phyloP scores from a whole-genome alignment of 345 rosid genomes.

The Aegle marmelos region DNA sequence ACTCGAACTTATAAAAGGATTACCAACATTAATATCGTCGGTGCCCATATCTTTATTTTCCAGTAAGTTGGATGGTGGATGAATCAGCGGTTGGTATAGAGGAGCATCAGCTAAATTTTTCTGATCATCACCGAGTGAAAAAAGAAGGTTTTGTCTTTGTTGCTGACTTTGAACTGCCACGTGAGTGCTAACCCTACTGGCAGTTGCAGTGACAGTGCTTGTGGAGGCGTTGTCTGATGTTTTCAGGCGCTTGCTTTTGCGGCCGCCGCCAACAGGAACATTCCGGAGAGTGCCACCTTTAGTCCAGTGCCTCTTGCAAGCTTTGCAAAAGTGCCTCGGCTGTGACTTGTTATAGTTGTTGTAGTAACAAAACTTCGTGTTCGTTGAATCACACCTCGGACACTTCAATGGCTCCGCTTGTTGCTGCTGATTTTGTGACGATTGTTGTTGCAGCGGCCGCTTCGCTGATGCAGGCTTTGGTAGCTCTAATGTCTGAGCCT shows the following conservation, averaged over 20 bases:
- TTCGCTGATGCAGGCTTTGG: slow-evolving; percentile 29
- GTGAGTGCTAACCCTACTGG: slow-evolving; percentile 12
- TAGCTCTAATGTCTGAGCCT: slow-evolving; percentile 31
- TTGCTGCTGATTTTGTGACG: slow-evolving; percentile 26
- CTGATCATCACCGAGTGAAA: slow-evolving; percentile 27
- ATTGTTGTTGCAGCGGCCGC: slow-evolving; percentile 25
- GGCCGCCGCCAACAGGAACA: slow-evolving; percentile 88
- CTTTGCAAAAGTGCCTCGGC: slow-evolving; percentile 89
- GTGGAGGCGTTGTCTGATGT: slow-evolving; percentile 17
- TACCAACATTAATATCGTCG: background rate
- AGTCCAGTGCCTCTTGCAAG: slow-evolving; percentile 94
- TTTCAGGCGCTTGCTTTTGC: slow-evolving; percentile 65
- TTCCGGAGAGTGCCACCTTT: slow-evolving; percentile 87
- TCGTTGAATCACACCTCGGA: slow-evolving; percentile 83
- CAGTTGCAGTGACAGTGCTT: background rate
- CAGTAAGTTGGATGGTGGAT: slow-evolving; percentile 15
- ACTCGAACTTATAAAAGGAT: slow-evolving; percentile 17
- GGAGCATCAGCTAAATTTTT: slow-evolving; percentile 20
- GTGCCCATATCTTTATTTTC: slow-evolving; percentile 10
- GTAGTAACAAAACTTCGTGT: slow-evolving; percentile 93
- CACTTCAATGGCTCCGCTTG: slow-evolving; percentile 65
- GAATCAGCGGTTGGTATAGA: slow-evolving; percentile 21
- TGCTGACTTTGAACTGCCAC: slow-evolving; percentile 24
- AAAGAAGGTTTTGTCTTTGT: slow-evolving; percentile 27
- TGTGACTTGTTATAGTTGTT: slow-evolving; percentile 89